Evolutionary conservation across 2,329 filamentous ascomycete genomes (phyloP), one percentile per base, ranked within the genome.

Genomic region (Rutstroemia sp.): DNA sequence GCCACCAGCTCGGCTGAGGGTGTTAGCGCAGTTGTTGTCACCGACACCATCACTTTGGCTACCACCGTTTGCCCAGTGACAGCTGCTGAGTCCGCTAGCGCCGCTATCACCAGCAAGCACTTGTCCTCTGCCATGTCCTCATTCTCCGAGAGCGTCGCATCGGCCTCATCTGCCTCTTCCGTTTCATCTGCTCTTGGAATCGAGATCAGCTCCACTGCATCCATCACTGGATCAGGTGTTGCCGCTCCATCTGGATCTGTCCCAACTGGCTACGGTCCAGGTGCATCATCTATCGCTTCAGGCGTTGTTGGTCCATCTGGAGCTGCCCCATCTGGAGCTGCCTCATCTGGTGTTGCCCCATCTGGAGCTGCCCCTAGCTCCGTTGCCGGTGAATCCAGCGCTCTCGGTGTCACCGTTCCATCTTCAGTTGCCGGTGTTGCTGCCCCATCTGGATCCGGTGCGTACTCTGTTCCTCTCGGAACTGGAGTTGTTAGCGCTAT

Each of bases 21-120:
- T 27, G 71, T 73, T 38, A 61, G 40, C 8, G 39, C 46, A 17
- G 10, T 59, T 2, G 61, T 73, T 25, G 71, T 75, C 34, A 76
- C 73, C 12, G 68, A 73, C 57, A 71, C 69, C 63, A 63, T 73
- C 57, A 62, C 73, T 52, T 68, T 76, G 57, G 66, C 73, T 61
- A 77, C 77, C 66, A 78, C 79, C 59, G 70, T 78, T 63, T 78
- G 76, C 72, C 76, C 77, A 60, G 71, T 77, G 58, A 60, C 70
- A 30, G 73, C 74, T 48, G 65, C 67, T 38, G 56, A 57, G 40
- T 73, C 71, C 30, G 67, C 67, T 58, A 73, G 76, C 69, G 72
- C 73, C 4, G 36, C 14, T 4, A 40, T 53, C 19, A 44, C 45
- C 10, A 44, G 34, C 36, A 17, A 34, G 36, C 23, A 50, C 46